Conservation (phyloP, 345 rosid genomes). For the Cardiospermum halicacabum region DNA sequence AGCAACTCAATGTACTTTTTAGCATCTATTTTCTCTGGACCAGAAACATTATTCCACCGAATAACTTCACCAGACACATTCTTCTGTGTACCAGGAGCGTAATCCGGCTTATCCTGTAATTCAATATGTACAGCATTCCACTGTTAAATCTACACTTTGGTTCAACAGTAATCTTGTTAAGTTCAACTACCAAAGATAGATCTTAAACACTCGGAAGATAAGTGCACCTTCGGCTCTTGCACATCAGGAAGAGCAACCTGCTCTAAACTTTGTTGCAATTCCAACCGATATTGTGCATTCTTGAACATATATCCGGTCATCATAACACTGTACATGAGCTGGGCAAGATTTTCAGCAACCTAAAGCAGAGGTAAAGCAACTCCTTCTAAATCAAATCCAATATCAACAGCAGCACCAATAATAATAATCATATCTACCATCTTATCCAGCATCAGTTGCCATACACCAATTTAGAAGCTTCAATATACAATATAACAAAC, state of each 20-base stretch:
- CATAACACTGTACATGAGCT: conserved; percentile 91
- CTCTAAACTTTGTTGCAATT: conserved; percentile 89
- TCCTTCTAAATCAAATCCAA: background rate
- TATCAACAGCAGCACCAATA: conserved; percentile 4
- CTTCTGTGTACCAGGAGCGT: conserved; percentile 94
- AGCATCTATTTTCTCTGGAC: conserved; percentile 87
- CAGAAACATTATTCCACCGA: conserved; percentile 83
- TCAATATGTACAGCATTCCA: conserved; percentile 6
- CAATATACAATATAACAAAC: conserved; percentile 21
- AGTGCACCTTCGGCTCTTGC: conserved; percentile 51
- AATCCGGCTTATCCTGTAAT: conserved; percentile 56
- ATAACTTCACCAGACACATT: conserved; percentile 92
- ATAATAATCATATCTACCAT: background rate
- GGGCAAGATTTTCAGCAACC: conserved; percentile 99
- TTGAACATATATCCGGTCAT: conserved; percentile 98
- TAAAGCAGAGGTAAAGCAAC: conserved; percentile 27
- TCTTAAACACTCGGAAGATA: background rate
- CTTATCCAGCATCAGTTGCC: background rate
- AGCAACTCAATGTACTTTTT: conserved; percentile 85
- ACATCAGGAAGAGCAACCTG: conserved; percentile 85
- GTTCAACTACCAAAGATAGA: background rate
- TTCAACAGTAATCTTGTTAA: conserved; percentile 1
- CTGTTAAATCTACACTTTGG: background rate
- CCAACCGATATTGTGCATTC: conserved; percentile 85
- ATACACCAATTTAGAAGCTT: background rate